These are phyloP conservation scores for Naganishia vishniacii DNA, from an alignment of 768 basidiomycete genomes.

Conservation along the genomic window DNA sequence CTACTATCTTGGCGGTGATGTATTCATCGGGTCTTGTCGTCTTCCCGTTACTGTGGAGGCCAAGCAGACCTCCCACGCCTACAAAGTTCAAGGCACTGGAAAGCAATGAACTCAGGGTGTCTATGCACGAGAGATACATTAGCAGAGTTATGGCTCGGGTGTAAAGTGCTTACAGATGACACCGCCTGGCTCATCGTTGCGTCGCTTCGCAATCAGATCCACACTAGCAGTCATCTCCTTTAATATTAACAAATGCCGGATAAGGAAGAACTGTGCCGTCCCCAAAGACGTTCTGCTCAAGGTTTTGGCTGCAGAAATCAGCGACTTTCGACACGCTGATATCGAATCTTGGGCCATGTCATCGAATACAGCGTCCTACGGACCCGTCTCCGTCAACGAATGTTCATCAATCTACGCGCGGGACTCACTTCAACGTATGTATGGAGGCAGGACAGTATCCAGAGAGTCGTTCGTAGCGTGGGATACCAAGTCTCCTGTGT, in stretches of 20 bases:
- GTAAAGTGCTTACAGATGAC: constrained; percentile 33
- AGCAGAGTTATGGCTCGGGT: constrained; percentile 32
- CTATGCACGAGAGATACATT: constrained; percentile 41
- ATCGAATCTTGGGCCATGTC: constrained; percentile 95
- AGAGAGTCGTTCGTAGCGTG: constrained; percentile 76
- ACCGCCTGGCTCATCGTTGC: constrained; percentile 44
- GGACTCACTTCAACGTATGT: constrained; percentile 78
- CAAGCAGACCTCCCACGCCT: constrained; percentile 26
- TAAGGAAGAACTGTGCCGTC: constrained; percentile 79
- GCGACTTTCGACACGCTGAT: constrained; percentile 70
- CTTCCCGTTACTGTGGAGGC: constrained; percentile 18
- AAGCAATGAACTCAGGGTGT: constrained; percentile 26
- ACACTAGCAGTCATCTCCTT: constrained; percentile 81
- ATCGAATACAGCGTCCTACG: constrained; percentile 85
- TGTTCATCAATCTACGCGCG: background rate
- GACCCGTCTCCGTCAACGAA: constrained; percentile 8
- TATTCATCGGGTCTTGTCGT: constrained; percentile 2
- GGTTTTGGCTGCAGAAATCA: constrained; percentile 63
- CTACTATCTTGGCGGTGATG: background rate
- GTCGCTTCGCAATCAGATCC: constrained; percentile 52
- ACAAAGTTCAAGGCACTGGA: constrained; percentile 26
- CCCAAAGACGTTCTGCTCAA: constrained; percentile 55
- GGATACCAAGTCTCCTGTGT: constrained; percentile 88
- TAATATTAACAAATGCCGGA: constrained; percentile 80
- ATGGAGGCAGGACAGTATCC: constrained; percentile 83